A percentile compares a stretch with the other conserved stretches of the same genome.
These are phyloP conservation scores for Diddensiella caesifluorescens DNA, from an alignment of 805 yeast genomes.

Conservation along the genomic window DNA sequence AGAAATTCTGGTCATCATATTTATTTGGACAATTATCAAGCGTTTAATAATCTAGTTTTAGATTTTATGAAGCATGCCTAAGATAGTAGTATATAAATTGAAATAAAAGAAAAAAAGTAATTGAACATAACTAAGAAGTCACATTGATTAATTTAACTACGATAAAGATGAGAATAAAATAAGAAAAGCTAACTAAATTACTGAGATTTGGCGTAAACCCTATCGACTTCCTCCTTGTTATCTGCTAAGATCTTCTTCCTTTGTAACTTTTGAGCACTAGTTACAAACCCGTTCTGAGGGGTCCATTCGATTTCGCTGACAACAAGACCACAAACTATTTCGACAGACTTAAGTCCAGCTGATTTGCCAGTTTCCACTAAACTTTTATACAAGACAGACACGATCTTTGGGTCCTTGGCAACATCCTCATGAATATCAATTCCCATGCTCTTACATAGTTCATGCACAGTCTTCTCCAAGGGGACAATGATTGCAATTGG, in stretches of 20 bases:
- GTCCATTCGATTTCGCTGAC: slow-evolving; percentile 93
- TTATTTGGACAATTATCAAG: slow-evolving; percentile 56
- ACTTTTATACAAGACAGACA: slow-evolving; percentile 48
- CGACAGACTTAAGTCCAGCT: slow-evolving; percentile 82
- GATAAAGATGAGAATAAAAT: slow-evolving; percentile 1
- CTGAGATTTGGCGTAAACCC: slow-evolving; percentile 33
- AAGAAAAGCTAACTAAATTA: background rate
- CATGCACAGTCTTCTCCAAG: slow-evolving; percentile 58
- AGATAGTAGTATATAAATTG: background rate
- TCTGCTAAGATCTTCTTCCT: slow-evolving; percentile 79
- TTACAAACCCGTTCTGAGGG: slow-evolving; percentile 88
- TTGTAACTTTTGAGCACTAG: slow-evolving; percentile 94
- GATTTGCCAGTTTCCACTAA: slow-evolving; percentile 69
- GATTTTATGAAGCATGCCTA: slow-evolving; percentile 14
- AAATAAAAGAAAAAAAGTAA: slow-evolving; percentile 2
- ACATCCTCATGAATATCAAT: slow-evolving; percentile 46
- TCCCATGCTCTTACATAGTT: slow-evolving; percentile 53
- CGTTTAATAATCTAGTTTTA: slow-evolving; percentile 39
- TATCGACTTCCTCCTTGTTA: slow-evolving; percentile 62
- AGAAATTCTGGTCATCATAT: slow-evolving; percentile 67
- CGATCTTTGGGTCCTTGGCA: slow-evolving; percentile 53
- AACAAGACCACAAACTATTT: slow-evolving; percentile 72
- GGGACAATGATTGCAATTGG: slow-evolving; percentile 91
- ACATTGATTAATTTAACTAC: slow-evolving; percentile 2
- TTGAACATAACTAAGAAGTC: background rate